These are phyloP conservation scores for Rhododendron vialii DNA, from an alignment of 148 eudicot genomes.

Conservation along the genomic window DNA sequence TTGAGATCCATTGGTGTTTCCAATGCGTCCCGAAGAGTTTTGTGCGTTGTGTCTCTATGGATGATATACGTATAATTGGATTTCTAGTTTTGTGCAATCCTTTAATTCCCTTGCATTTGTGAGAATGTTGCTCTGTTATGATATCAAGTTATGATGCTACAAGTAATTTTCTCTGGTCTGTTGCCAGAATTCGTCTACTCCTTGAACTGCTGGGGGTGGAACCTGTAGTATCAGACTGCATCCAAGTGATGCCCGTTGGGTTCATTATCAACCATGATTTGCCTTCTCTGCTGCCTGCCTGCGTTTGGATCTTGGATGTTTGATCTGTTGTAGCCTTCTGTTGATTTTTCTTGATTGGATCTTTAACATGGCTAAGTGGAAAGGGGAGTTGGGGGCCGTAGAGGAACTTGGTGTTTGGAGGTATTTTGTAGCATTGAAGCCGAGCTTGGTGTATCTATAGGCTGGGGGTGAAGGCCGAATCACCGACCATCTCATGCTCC, in stretches of 20 bases:
- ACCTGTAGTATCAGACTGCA: background rate
- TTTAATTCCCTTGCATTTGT: background rate
- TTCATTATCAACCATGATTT: background rate
- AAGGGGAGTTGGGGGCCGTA: no score
- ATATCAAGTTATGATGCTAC: background rate
- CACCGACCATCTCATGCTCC: no score
- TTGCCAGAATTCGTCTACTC: background rate
- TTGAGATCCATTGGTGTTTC: slow-evolving; percentile 8
- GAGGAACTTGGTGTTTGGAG: no score
- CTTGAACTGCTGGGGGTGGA: background rate
- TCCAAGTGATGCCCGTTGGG: background rate
- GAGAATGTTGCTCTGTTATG: background rate
- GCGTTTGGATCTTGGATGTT: background rate
- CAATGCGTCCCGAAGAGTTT: slow-evolving; percentile 5
- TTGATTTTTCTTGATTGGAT: background rate
- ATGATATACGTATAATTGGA: background rate
- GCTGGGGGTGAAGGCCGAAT: no score
- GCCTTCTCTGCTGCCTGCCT: background rate
- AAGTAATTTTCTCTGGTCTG: background rate
- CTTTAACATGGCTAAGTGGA: background rate
- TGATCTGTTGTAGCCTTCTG: background rate
- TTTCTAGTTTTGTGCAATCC: background rate
- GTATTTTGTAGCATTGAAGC: no score
- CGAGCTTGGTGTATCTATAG: no score
- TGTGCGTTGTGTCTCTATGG: background rate